Conservation (phyloP, 129 eudicot species). For the Flaveria sonorensis region DNA sequence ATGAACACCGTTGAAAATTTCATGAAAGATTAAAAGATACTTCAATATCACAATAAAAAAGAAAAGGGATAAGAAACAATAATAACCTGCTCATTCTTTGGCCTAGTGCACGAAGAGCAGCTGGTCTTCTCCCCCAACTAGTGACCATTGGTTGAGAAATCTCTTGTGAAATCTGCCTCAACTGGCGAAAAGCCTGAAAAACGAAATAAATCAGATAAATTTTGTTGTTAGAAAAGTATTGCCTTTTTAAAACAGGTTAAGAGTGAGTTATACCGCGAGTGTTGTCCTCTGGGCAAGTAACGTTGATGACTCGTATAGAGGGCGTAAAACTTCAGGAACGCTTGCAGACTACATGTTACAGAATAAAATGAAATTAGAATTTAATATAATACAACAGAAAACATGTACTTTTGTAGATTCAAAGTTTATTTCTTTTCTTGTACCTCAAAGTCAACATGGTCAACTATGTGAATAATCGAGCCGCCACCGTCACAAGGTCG, state of each 20-base stretch:
- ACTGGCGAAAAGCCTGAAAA: constrained; percentile 80
- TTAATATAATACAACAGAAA: background rate
- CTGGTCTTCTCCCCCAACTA: constrained; percentile 92
- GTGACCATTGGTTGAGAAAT: constrained; percentile 75
- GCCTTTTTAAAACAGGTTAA: background rate
- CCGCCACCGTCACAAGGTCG: constrained; percentile 97
- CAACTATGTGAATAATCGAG: constrained; percentile 84
- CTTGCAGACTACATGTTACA: constrained; percentile 61
- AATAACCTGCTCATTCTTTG: constrained; percentile 82
- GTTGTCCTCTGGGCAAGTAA: constrained; percentile 85
- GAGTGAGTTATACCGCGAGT: constrained; percentile 51
- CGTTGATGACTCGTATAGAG: constrained; percentile 81
- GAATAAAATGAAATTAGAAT: constrained; percentile 7
- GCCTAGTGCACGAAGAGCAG: constrained; percentile 84
- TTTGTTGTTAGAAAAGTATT: background rate
- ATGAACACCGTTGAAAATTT: background rate
- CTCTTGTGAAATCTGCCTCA: constrained; percentile 83
- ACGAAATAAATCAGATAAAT: constrained; percentile 1
- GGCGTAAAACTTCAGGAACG: constrained; percentile 88
- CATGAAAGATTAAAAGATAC: background rate
- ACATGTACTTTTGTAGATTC: background rate
- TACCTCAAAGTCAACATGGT: constrained; percentile 93
- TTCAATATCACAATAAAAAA: background rate
- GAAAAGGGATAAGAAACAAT: background rate
- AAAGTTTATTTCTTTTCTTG: background rate